Base-by-base conservation (phyloP, 176 grass and related monocot genomes). In the Raddia distichophylla region DNA sequence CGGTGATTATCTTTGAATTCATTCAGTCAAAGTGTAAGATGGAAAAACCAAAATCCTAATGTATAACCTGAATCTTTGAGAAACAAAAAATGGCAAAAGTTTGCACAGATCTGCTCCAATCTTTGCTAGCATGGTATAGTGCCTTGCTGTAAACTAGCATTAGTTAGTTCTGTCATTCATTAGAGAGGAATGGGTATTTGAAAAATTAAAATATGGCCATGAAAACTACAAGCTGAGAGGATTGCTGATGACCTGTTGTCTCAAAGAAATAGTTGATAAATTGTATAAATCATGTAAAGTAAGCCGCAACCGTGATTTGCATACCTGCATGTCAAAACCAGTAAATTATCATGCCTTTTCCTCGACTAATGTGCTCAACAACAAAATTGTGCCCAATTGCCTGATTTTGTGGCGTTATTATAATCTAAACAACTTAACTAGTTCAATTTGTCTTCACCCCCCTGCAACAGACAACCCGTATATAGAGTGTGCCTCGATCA, bases 21-120 rank as follows among this genome's bases (percentile, higher is more conserved):
- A 78, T 42, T 59, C 78, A 73, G 50, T 35, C 61, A 42, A 54
- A 44, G n/a, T 82, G 37, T 49, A 32, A 65, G 33, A 69, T 68
- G 5, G 6, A 2, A 75, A 40, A 34, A 32, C 7, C 6, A 42
- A 19, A 63, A 43, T 4, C 35, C 8, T 45, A n/a, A 72, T 44
- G 16, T 53, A 67, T 10, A 45, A 12, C 3, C 7, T 54, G 4
- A 64, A 13, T 73, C 70, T 14, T 63, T 49, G 37, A 65, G 60
- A 75, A 53, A 2, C 5, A 56, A 79, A 63, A 63, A 54, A 64
- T 54, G 45, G 49, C 46, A 10, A 44, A 19, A 11, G 14, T 5
- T 20, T 34, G 52, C 55, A 8, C 50, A 58, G 37, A 42, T n/a
- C 1, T 65, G 35, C 48, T 11, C 51, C 67, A 73, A 34, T 3